Base-by-base conservation (phyloP, 805 yeast species). In the Tetrapisispora arboricola region DNA sequence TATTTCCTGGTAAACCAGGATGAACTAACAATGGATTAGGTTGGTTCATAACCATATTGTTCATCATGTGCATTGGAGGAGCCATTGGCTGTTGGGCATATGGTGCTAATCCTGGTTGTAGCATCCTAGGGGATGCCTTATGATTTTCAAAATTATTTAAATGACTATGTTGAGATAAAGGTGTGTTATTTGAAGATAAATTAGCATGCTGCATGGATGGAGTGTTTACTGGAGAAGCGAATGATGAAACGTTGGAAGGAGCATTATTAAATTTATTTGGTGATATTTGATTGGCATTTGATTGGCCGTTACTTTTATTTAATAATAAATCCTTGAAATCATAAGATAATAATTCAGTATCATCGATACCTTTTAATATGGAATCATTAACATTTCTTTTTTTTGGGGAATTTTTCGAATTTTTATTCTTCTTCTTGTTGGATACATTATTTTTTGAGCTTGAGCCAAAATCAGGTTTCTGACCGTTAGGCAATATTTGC, bases 381-480 rank as follows among this genome's bases (percentile, higher is more conserved):
- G 22, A 30, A 39, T 17, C 18, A 8, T 36, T 22, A 19, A 22
- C n/a, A 10, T 17, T 18, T 20, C 18, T 34, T 17, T 33, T 29
- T 15, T 44, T 37, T 9, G 22, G 24, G 20, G 31, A 33, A 8
- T 18, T 20, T 15, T 21, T 27, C 2, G 25, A 24, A 6, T 24
- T 40, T 9, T 19, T 18, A 24, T 17, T 34, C 17, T 34, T 34
- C 22, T 18, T 34, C 9, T 32, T 32, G 12, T 34, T 25, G 17
- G 15, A n/a, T 15, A 31, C 27, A 40, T 19, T 19, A 12, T 29
- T 38, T 11, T 21, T 34, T 9, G 16, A 32, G 15, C 15, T 13
- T 25, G 51, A 44, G 35, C 64, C 64, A 47, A 59, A 58, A 47
- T 57, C 48, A 16, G 64, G 63, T 36, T 47, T 59, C 30, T 52